phyloP scores from a whole-genome alignment of 2,329 filamentous ascomycete species.

The Hypoxylon sp. region DNA sequence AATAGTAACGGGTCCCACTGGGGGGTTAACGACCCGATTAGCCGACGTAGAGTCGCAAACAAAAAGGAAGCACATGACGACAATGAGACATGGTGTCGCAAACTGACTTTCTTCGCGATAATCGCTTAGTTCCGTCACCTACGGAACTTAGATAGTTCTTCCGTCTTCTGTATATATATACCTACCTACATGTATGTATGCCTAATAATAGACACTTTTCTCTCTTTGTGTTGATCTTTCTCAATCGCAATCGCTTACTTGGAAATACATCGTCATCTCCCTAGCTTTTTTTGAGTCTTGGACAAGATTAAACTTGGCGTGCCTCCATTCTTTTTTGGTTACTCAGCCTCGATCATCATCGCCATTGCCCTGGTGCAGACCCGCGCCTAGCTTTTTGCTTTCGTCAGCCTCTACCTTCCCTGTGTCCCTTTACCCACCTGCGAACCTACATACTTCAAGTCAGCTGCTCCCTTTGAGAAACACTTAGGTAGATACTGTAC shows the following conservation, averaged over 20 bases:
- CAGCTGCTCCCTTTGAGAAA: constrained; percentile 32
- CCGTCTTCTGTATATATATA: constrained; percentile 9
- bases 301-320: constrained; percentile 24
- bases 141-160: constrained; percentile 5
- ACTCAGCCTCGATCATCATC: constrained; percentile 39
- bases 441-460: constrained; percentile 23
- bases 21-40: neutral
- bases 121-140: neutral
- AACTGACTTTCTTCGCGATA: constrained; percentile 18
- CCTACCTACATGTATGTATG: neutral
- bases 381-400: constrained; percentile 35
- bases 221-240: constrained; percentile 13
- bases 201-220: constrained; percentile 1
- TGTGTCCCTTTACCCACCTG: constrained; percentile 7
- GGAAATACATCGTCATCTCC: constrained; percentile 8
- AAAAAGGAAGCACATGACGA: constrained; percentile 37
- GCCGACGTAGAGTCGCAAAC: constrained; percentile 12
- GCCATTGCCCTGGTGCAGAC: constrained; percentile 19
- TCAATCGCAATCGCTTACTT: constrained; percentile 15
- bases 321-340: constrained; percentile 33
- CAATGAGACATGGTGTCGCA: constrained; percentile 33
- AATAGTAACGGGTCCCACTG: constrained; percentile 19
- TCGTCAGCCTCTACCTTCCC: constrained; percentile 22
- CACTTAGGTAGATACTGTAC: constrained; percentile 30
- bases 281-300: constrained; percentile 18